Evolutionary conservation across 2,329 filamentous ascomycete genomes (phyloP), one percentile per base, ranked within the genome.

Genomic region (Cladosporium colombiae): DNA sequence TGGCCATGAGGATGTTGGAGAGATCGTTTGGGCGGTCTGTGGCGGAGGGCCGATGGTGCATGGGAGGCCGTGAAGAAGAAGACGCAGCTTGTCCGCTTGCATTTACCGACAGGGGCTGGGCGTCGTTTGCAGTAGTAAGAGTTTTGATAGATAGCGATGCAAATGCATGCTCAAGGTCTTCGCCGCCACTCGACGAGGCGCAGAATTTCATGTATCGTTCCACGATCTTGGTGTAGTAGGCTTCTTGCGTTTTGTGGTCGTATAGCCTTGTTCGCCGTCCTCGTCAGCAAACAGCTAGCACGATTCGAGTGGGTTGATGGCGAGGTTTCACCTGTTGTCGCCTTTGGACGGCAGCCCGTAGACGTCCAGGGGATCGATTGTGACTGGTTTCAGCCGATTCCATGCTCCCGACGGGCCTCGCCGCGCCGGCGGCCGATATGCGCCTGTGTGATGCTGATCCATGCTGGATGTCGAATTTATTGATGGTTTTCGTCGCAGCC

Each of bases 311-410:
- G 33, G 33, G 2, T 14, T 14, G 33, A 35, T 4, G 10, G 31
- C 21, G 14, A 40, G 16, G 7, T 16, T 59, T 59, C 35, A 94
- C 93, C 91, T 89, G 57, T 85, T 91, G 78, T 98, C 94, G 62
- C 94, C 94, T 75, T 97, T 97, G 2, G 93, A 97, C 5, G 92
- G 92, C 70, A 97, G 84, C 1, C 94, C 93, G 70, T 96, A 90
- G 67, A 83, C 85, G 71, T 96, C 91, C 31, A 98, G 82, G 16
- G 91, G 87, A 77, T 97, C 93, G 65, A 88, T 81, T 53, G 89
- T 86, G 67, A 89, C 85, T 14, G 91, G 89, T 77, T 90, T 93
- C 69, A 96, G 81, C 69, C 91, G 84, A 67, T 85, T 86, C 88
- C 89, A 91, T 70, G 86, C 83, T 60, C 84, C 84, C 57, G 87